Evolutionary conservation across 768 basidiomycete species (phyloP), one percentile per base, ranked within the genome.

Genomic region (Mycena galopus): DNA sequence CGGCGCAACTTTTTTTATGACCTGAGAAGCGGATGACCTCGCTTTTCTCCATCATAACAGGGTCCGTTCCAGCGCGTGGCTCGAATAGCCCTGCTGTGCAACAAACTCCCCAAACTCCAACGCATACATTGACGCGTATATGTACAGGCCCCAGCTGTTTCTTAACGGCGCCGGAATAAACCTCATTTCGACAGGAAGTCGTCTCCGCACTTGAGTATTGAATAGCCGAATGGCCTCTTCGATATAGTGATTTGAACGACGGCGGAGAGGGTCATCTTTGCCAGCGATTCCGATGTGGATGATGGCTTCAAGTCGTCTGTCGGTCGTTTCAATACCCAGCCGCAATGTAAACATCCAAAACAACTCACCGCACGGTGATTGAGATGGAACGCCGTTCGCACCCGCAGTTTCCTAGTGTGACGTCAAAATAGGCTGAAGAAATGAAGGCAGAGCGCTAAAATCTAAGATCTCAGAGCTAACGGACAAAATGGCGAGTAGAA

Each of bases 151-250:
- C n/a, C n/a, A n/a, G n/a, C n/a, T n/a, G n/a, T n/a, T n/a, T n/a
- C n/a, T n/a, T n/a, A n/a, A n/a, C n/a, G n/a, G n/a, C n/a, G n/a
- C n/a, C n/a, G n/a, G n/a, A n/a, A n/a, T n/a, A n/a, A n/a, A n/a
- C n/a, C n/a, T n/a, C n/a, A n/a, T n/a, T n/a, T n/a, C 97, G 56
- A 98, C 92, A 2, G 96, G 96, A 73, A 98, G 84, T 59, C 96
- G 86, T 74, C 95, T 85, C 65, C 92, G 85, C 47, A 97, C 84
- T 80, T 97, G n/a, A n/a, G n/a, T n/a, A n/a, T 97, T 99, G 92
- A 99, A 99, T 47, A 99, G 83, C 14, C 98, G 93, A 76, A 99
- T 98, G 9, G 98, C 95, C 82, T 99, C 98, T 81, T 98, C 96
- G 27, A 99, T 97, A 76, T 99, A 97, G 79, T 97, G 93, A 58